phyloP scores from a whole-genome alignment of 345 rosid genomes.

The Corchorus olitorius region DNA sequence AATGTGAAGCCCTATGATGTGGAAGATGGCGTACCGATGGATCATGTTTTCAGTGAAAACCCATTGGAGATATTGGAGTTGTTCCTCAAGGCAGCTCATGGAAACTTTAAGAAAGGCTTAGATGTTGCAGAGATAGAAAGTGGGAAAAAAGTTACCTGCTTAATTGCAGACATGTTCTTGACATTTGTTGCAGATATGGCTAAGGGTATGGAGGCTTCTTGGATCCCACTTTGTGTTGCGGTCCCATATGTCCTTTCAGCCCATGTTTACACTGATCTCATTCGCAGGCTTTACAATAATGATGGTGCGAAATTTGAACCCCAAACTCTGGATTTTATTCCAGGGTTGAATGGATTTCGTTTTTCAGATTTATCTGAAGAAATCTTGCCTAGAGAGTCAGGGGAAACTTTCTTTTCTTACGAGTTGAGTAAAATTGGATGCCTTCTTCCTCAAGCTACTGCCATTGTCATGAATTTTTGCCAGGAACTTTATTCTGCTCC shows the following conservation, averaged over 20 bases:
- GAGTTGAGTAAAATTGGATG: conserved; percentile 35
- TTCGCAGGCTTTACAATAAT: conserved; percentile 23
- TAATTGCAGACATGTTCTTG: conserved; percentile 45
- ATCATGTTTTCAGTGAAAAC: conserved; percentile 27
- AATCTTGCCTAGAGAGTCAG: conserved; percentile 28
- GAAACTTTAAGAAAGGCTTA: conserved; percentile 34
- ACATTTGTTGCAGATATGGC: conserved; percentile 49
- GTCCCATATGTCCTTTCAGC: conserved; percentile 45
- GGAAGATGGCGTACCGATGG: conserved; percentile 18
- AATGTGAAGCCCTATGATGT: conserved; percentile 46
- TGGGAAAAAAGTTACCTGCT: conserved; percentile 39
- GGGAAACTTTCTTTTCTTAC: conserved; percentile 36
- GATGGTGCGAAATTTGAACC: conserved; percentile 15
- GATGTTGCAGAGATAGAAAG: conserved; percentile 35
- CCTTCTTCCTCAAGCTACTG: conserved; percentile 42
- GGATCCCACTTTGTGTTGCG: conserved; percentile 55
- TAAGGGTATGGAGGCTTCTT: conserved; percentile 32
- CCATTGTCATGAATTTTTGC: conserved; percentile 50
- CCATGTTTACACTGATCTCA: conserved; percentile 43
- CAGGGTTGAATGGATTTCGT: conserved; percentile 45
- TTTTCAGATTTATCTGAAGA: conserved; percentile 51
- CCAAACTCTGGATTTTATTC: conserved; percentile 37
- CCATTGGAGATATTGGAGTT: conserved; percentile 42
- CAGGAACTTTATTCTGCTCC: conserved; percentile 43
- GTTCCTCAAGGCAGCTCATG: conserved; percentile 45